Percentiles rank a stretch among this genome's conserved stretches.
phyloP scores from a whole-genome alignment of 139 green algal species.

The Edaphochlamys debaryana region DNA sequence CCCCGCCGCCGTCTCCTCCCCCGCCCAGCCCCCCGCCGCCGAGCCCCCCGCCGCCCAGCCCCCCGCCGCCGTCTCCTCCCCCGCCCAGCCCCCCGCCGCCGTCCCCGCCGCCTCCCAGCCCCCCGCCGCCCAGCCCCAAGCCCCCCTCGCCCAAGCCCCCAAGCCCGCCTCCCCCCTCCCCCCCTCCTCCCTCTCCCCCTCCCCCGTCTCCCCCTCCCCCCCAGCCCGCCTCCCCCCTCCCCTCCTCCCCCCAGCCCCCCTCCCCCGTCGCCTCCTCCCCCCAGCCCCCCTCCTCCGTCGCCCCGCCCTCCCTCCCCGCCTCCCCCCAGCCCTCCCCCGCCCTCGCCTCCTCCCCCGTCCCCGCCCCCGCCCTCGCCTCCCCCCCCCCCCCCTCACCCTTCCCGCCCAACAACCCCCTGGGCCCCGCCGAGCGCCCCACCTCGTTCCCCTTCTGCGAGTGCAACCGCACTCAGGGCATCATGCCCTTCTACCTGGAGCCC shows the following conservation, averaged over 20 bases:
- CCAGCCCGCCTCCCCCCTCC: not conserved
- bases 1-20: not conserved
- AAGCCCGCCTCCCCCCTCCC: not conserved
- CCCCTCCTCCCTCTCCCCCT: not conserved
- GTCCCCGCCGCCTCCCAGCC: not conserved
- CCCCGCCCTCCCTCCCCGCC: not conserved
- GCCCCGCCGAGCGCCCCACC: too few relatives aligned
- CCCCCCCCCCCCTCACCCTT: too few relatives aligned
- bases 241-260: not conserved
- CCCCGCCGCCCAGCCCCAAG: too few relatives aligned
- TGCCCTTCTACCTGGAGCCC: slow-evolving; percentile 12
- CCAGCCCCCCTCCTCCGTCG: not conserved
- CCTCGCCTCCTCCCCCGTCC: not conserved
- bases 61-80: not conserved
- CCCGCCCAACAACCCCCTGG: too few relatives aligned
- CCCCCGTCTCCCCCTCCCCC: not conserved
- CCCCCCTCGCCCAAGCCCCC: not conserved
- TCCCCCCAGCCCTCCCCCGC: not conserved
- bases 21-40: not conserved
- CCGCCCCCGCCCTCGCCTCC: too few relatives aligned
- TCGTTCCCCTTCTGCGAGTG: slow-evolving; percentile 41
- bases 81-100: not conserved
- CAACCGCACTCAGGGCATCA: slow-evolving; percentile 3
- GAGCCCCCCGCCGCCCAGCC: not conserved
- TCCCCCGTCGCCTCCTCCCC: not conserved